A percentile compares a stretch with the other conserved stretches of the same genome.
Evolutionary conservation across 176 grass and related monocot species (phyloP).

Genomic region (Pontederia crassipes): DNA sequence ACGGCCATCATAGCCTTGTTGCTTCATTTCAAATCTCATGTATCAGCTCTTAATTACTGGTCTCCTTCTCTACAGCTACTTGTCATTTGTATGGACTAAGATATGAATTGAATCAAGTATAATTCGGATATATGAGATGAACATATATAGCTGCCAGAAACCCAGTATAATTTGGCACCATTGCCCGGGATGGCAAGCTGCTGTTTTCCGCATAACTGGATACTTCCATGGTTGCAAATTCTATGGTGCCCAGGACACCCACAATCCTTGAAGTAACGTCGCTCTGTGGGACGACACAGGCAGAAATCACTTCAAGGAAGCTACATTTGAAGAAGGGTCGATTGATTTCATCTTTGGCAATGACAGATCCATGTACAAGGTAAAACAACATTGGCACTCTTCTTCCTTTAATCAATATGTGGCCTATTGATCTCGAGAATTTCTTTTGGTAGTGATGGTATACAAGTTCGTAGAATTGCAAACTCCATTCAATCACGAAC

Average conservation of each 20-base stretch:
- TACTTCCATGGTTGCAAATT: slow-evolving; percentile 87
- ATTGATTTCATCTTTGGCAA: slow-evolving; percentile 98
- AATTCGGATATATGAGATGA: too few relatives aligned
- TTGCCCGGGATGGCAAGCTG: slow-evolving; percentile 74
- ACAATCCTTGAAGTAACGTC: too few relatives aligned
- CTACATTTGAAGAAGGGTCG: slow-evolving; percentile 60
- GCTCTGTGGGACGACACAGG: slow-evolving; percentile 62
- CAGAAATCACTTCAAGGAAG: slow-evolving; percentile 87
- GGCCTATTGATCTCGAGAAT: too few relatives aligned
- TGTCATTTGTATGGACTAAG: too few relatives aligned
- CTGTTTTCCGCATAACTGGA: slow-evolving; percentile 77
- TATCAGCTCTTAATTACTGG: too few relatives aligned
- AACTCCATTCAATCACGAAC: slow-evolving; percentile 67
- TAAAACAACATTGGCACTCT: not conserved
- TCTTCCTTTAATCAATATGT: not conserved
- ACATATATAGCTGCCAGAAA: too few relatives aligned
- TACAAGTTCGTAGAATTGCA: slow-evolving; percentile 38
- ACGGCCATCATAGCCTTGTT: too few relatives aligned
- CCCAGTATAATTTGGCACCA: slow-evolving; percentile 33
- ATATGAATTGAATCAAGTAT: too few relatives aligned
- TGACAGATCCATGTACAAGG: slow-evolving; percentile 89
- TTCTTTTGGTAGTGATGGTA: not conserved
- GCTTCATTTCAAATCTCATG: too few relatives aligned
- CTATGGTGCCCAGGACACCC: slow-evolving; percentile 94
- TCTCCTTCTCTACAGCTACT: too few relatives aligned